Conservation (phyloP, 257 asterid genomes). For the Nicotiana sylvestris region DNA sequence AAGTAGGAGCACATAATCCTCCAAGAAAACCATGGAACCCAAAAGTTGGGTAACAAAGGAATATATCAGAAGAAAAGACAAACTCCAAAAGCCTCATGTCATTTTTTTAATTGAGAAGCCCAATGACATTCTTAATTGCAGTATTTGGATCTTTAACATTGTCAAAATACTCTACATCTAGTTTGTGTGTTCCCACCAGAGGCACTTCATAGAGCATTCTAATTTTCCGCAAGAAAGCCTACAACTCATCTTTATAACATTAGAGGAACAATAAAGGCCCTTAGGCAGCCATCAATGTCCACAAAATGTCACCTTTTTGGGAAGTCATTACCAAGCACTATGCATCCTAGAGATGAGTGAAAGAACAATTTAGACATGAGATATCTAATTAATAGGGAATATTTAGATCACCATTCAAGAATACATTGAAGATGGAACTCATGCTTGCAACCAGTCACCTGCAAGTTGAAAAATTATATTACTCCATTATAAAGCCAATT, state of each 20-base stretch:
- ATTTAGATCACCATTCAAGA: conserved; percentile 61
- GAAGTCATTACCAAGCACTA: not conserved
- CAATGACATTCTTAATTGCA: not conserved
- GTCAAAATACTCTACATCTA: not conserved
- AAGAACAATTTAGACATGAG: not conserved
- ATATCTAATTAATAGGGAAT: not conserved
- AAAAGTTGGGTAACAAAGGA: not conserved
- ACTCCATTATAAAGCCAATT: not conserved
- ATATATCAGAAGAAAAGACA: not conserved
- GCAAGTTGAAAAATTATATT: conserved; percentile 17
- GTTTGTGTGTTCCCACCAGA: not conserved
- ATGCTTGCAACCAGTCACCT: conserved; percentile 88
- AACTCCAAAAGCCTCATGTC: not conserved
- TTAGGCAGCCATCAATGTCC: not conserved
- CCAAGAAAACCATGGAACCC: not conserved
- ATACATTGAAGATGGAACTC: conserved; percentile 92
- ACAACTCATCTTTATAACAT: not conserved
- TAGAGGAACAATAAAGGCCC: not conserved
- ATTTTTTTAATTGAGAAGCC: not conserved
- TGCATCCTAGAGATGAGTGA: not conserved
- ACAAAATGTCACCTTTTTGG: not conserved
- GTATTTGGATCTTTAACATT: not conserved
- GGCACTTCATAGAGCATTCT: not conserved
- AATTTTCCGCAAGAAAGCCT: not conserved
- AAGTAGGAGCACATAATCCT: not conserved